Base-by-base conservation (phyloP, 768 basidiomycete genomes). In the Boletus tylopilopsis region DNA sequence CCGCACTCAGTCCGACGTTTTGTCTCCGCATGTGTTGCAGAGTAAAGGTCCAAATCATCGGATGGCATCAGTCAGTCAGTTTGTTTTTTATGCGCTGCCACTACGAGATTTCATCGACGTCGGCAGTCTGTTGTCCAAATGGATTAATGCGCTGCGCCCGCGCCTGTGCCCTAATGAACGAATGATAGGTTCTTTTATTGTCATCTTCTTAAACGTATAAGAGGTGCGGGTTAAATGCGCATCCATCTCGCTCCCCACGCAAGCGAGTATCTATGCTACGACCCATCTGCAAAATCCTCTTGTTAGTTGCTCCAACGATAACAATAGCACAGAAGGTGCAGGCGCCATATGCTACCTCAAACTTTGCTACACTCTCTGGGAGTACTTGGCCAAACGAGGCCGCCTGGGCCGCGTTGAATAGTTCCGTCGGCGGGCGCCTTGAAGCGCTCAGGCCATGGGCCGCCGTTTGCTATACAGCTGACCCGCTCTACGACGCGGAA, bases 371-470 rank as follows among this genome's bases (percentile, higher is more conserved):
- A 4, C 25, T 47, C 10, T 51, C 47, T 10, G 48, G 45, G 30
- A 25, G 21, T 11, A 4, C 35, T 24, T 58, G 59, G 59, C 59
- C 56, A 6, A 19, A 8, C 18, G 23, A 25, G 8, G 45, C 45
- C 7, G 34, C 42, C 1, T 59, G 60, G 57, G 38, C 41, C 18
- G 22, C 30, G n/a, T 40, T 62, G 43, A 62, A 62, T 7, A 25
- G 5, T 22, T 50, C 60, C 2, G 9, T 61, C n/a, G 27, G 48
- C 27, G 60, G 60, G 22, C 54, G 47, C 6, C 57, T 62, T 38
- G 49, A 55, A 29, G 30, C 52, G 1, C 52, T 62, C 21, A 51
- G 60, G 16, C 60, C 60, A 1, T 62, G 57, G 60, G 60, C 60
- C 1, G 60, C 57, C 13, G 49, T 52, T 24, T 61, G 60, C 6